A percentile compares a stretch with the other conserved stretches of the same genome.
Evolutionary conservation across 164 flowering plant species (phyloP).

Genomic region (Pachysandra terminalis): DNA sequence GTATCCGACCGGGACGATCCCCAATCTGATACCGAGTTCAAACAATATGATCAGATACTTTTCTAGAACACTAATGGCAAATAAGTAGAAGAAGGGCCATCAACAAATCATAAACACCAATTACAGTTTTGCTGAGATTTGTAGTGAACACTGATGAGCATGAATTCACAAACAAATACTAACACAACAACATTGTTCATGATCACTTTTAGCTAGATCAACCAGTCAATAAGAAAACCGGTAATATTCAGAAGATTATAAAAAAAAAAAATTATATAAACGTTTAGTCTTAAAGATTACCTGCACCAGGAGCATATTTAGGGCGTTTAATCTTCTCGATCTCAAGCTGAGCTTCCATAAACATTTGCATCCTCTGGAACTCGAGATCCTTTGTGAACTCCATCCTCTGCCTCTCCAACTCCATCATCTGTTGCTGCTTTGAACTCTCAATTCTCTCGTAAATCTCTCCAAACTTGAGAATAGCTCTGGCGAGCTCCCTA

Average conservation of each 20-base stretch:
- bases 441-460: conserved; percentile 53
- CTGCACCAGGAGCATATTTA: conserved; percentile 20
- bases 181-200: too few species aligned
- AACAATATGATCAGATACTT: too few species aligned
- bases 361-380: conserved; percentile 52
- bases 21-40: too few species aligned
- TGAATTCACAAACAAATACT: too few species aligned
- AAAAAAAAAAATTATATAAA: too few species aligned
- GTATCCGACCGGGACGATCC: too few species aligned
- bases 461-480: conserved; percentile 46
- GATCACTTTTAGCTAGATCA: too few species aligned
- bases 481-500: conserved; percentile 49
- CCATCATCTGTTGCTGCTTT: conserved; percentile 53
- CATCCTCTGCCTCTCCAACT: conserved; percentile 60
- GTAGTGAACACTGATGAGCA: too few species aligned
- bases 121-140: too few species aligned
- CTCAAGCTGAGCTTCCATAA: conserved; percentile 55
- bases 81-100: background rate
- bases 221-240: too few species aligned
- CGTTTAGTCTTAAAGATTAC: conserved; percentile 19
- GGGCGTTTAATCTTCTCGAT: conserved; percentile 44
- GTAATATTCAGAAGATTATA: too few species aligned
- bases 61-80: background rate
- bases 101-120: too few species aligned
- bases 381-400: conserved; percentile 57